A percentile compares a stretch with the other conserved stretches of the same genome.
Evolutionary conservation across 129 eudicot species (phyloP).

Genomic region (Heracleum sosnowskyi): DNA sequence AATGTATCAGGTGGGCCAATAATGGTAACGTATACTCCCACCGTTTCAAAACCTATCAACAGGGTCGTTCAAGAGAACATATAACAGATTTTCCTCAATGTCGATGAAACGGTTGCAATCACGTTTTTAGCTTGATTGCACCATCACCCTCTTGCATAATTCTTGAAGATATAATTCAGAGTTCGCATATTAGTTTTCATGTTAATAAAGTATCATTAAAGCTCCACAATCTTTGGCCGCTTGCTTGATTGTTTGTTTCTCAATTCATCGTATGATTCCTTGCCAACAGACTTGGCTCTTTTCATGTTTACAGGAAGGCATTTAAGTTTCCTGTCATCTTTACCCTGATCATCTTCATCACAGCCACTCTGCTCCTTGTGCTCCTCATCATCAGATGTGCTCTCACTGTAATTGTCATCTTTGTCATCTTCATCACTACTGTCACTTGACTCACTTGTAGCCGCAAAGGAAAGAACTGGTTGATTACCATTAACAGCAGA

Average conservation of each 20-base stretch:
- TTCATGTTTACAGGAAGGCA: background rate
- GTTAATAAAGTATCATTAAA: slow-evolving; percentile 1
- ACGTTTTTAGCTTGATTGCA: background rate
- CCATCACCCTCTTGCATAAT: background rate
- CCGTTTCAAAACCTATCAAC: too few relatives aligned
- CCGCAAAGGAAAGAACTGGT: slow-evolving; percentile 28
- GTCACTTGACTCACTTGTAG: slow-evolving; percentile 23
- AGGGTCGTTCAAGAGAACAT: too few relatives aligned
- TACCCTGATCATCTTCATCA: background rate
- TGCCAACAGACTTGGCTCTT: background rate
- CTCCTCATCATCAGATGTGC: slow-evolving; percentile 11
- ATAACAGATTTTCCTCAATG: background rate
- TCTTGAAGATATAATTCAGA: background rate
- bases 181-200: background rate
- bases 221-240: slow-evolving; percentile 63
- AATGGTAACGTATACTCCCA: too few relatives aligned
- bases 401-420: slow-evolving; percentile 1
- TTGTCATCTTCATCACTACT: slow-evolving; percentile 10
- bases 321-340: background rate
- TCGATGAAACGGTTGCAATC: background rate
- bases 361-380: background rate
- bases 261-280: slow-evolving; percentile 16
- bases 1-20: background rate
- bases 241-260: slow-evolving; percentile 27
- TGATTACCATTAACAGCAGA: slow-evolving; percentile 57